phyloP scores from a whole-genome alignment of 495 filamentous ascomycete species.

The Astrothelium macrocarpum region DNA sequence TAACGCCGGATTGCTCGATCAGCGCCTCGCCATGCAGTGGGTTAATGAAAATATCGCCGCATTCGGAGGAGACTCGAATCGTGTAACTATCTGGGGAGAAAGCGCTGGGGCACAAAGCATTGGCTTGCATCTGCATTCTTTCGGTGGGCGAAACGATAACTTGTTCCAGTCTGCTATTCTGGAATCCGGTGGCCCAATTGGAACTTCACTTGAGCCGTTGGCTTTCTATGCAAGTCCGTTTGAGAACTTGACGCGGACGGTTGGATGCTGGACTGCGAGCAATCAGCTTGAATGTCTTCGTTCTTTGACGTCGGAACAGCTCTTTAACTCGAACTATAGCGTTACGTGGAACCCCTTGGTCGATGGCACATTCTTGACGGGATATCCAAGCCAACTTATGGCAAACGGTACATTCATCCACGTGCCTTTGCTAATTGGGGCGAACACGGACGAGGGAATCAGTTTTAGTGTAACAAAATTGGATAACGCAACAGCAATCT shows the following conservation, averaged over 20 bases:
- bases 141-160: constrained; percentile 17
- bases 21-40: constrained; percentile 17
- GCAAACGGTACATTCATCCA: constrained; percentile 15
- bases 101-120: constrained; percentile 45
- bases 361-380: constrained; percentile 43
- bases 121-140: constrained; percentile 33
- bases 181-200: constrained; percentile 38
- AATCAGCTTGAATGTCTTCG: constrained; percentile 18
- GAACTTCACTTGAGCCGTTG: constrained; percentile 27
- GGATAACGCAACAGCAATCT: constrained; percentile 39
- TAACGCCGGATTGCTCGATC: constrained; percentile 19
- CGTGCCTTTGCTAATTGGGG: constrained; percentile 16
- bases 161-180: constrained; percentile 17
- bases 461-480: constrained; percentile 37
- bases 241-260: constrained; percentile 32
- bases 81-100: constrained; percentile 36
- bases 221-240: constrained; percentile 34
- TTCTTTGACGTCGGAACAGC: constrained; percentile 32
- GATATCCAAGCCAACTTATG: constrained; percentile 30
- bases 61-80: constrained; percentile 40
- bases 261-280: constrained; percentile 14
- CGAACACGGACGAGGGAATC: constrained; percentile 43
- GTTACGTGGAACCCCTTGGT: constrained; percentile 33
- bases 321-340: constrained; percentile 36
- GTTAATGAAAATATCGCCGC: constrained; percentile 39